phyloP scores from a whole-genome alignment of 768 basidiomycete species.

The Termitomyces heimii region DNA sequence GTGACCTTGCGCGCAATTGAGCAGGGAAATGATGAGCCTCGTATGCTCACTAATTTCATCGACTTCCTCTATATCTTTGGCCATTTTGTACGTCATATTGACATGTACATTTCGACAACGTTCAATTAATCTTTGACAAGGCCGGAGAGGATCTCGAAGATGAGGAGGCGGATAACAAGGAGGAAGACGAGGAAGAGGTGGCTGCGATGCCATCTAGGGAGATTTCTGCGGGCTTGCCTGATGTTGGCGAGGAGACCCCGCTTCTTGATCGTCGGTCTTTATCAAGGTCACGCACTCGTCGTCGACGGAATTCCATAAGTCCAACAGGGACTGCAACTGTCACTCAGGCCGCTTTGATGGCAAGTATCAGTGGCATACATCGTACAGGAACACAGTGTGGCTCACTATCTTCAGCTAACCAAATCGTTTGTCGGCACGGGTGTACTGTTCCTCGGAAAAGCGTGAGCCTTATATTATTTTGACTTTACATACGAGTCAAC shows the following conservation, averaged over 20 bases:
- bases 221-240: slow-evolving; percentile 16
- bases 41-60: slow-evolving; percentile 78
- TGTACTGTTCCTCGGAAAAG: slow-evolving; percentile 92
- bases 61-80: slow-evolving; percentile 95
- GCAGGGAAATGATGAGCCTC: slow-evolving; percentile 55
- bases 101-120: background rate
- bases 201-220: slow-evolving; percentile 16
- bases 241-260: slow-evolving; percentile 48
- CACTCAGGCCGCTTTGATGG: slow-evolving; percentile 91
- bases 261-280: slow-evolving; percentile 35
- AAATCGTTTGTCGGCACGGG: slow-evolving; percentile 97
- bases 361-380: slow-evolving; percentile 23
- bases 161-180: slow-evolving; percentile 78
- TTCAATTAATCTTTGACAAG: slow-evolving; percentile 30
- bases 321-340: slow-evolving; percentile 84
- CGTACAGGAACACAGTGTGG: background rate
- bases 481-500: background rate
- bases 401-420: slow-evolving; percentile 49
- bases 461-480: slow-evolving; percentile 39
- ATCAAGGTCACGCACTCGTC: slow-evolving; percentile 49
- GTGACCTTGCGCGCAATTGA: slow-evolving; percentile 67
- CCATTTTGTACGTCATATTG: slow-evolving; percentile 71
- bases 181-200: slow-evolving; percentile 48
- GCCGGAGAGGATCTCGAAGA: slow-evolving; percentile 89
- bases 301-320: slow-evolving; percentile 51